phyloP scores from a whole-genome alignment of 1,139 yeast genomes.

The Yamadazyma blattariae region DNA sequence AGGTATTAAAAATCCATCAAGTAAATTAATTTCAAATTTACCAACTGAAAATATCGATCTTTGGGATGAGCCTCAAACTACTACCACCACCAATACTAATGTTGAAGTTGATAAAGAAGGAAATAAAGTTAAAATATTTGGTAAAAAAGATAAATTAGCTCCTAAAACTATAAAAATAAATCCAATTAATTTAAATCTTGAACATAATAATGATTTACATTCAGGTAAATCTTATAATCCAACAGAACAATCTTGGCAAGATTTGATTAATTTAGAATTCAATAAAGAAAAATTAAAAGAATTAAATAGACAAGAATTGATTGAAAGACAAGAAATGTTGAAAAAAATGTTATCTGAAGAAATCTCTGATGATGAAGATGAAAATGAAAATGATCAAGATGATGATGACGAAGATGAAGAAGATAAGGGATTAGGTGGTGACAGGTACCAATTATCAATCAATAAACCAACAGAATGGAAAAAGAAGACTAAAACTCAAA shows the following conservation, averaged over 20 bases:
- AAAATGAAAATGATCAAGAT: constrained; percentile 28
- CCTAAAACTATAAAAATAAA: constrained; percentile 17
- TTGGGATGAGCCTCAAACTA: too few relatives aligned
- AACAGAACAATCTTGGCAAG: constrained; percentile 78
- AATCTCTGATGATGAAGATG: constrained; percentile 28
- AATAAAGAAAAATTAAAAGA: constrained; percentile 66
- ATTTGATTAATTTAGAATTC: constrained; percentile 65
- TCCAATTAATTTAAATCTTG: constrained; percentile 17
- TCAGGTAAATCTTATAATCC: constrained; percentile 96
- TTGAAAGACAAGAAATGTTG: constrained; percentile 62
- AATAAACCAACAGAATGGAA: constrained; percentile 69
- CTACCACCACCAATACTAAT: too few relatives aligned
- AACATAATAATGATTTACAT: constrained; percentile 25
- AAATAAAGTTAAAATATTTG: constrained; percentile 12
- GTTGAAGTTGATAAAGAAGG: constrained; percentile 23
- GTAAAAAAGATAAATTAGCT: neutral
- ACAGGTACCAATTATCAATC: constrained; percentile 52
- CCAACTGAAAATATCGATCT: constrained; percentile 48
- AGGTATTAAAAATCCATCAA: constrained; percentile 41
- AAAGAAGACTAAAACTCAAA: constrained; percentile 73
- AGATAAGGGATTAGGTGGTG: constrained; percentile 48
- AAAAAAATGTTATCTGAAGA: constrained; percentile 61
- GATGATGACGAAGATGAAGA: constrained; percentile 54
- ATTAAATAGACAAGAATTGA: constrained; percentile 55
- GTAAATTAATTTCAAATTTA: constrained; percentile 57